A percentile compares a stretch with the other conserved stretches of the same genome.
phyloP scores from a whole-genome alignment of 352 stramenopile species.

The Phytophthora lateralis region DNA sequence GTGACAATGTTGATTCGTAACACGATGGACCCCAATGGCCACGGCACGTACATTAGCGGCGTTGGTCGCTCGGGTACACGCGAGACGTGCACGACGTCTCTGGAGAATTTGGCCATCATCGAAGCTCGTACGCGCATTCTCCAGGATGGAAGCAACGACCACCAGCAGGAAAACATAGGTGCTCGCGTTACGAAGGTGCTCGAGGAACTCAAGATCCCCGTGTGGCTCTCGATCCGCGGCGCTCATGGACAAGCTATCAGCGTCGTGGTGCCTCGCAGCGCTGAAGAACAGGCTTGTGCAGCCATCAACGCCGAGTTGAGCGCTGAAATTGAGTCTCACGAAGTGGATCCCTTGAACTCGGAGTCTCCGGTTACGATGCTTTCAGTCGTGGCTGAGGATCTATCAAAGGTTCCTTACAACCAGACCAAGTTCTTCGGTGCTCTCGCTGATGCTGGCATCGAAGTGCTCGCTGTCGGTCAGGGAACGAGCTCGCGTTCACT shows the following conservation, averaged over 20 bases:
- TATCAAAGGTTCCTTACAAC: slow-evolving; percentile 74
- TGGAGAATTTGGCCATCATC: slow-evolving; percentile 83
- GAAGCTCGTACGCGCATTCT: slow-evolving; percentile 82
- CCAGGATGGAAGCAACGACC: slow-evolving; percentile 60
- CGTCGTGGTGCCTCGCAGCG: slow-evolving; percentile 62
- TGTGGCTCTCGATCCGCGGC: slow-evolving; percentile 83
- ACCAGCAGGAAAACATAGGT: slow-evolving; percentile 71
- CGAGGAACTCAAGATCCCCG: slow-evolving; percentile 63
- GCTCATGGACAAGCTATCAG: slow-evolving; percentile 84
- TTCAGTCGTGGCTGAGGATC: slow-evolving; percentile 80
- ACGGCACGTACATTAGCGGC: slow-evolving; percentile 83
- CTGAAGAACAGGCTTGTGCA: slow-evolving; percentile 37
- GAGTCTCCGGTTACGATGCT: slow-evolving; percentile 83
- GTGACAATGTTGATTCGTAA: slow-evolving; percentile 88
- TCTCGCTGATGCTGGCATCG: slow-evolving; percentile 66
- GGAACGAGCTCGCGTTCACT: slow-evolving; percentile 81
- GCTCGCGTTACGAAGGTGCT: slow-evolving; percentile 76
- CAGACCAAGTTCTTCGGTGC: slow-evolving; percentile 83
- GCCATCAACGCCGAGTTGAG: slow-evolving; percentile 66
- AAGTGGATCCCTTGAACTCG: slow-evolving; percentile 74
- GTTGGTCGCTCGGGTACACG: slow-evolving; percentile 56
- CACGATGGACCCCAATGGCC: slow-evolving; percentile 79
- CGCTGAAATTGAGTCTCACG: slow-evolving; percentile 63
- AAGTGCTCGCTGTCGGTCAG: slow-evolving; percentile 77
- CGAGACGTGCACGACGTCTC: slow-evolving; percentile 82